Percentiles rank a stretch among this genome's conserved stretches.
Evolutionary conservation across 176 grass and related monocot species (phyloP).

Genomic region (Musa schizocarpa): DNA sequence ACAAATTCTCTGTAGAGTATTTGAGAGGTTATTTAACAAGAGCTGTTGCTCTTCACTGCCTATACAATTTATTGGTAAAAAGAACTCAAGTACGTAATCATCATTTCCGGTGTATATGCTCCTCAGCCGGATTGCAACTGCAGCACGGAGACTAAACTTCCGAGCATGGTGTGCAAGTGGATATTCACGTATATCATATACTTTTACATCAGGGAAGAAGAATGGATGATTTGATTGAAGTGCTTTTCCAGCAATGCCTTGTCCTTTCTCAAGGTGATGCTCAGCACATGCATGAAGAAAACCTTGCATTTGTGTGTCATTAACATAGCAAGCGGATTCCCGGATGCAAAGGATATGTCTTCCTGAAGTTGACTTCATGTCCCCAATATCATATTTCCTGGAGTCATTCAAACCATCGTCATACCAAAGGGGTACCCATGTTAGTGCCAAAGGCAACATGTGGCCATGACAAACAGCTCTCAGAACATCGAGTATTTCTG

Average conservation of each 20-base stretch:
- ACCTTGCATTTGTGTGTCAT: slow-evolving; percentile 34
- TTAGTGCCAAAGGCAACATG: slow-evolving; percentile 25
- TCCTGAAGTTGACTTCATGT: not conserved
- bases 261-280: slow-evolving; percentile 30
- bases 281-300: slow-evolving; percentile 43
- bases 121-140: slow-evolving; percentile 44
- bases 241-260: slow-evolving; percentile 58
- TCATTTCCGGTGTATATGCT: slow-evolving; percentile 38
- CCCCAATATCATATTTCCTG: not conserved
- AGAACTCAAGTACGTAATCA: slow-evolving; percentile 66
- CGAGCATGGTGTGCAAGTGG: slow-evolving; percentile 52
- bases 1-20: slow-evolving; percentile 39
- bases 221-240: slow-evolving; percentile 38
- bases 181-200: slow-evolving; percentile 30
- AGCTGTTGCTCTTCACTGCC: slow-evolving; percentile 38
- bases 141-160: slow-evolving; percentile 44
- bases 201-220: slow-evolving; percentile 47
- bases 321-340: slow-evolving; percentile 36
- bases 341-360: slow-evolving; percentile 2
- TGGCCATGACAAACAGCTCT: slow-evolving; percentile 23
- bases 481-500: slow-evolving; percentile 20
- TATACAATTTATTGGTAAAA: slow-evolving; percentile 45
- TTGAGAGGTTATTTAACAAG: slow-evolving; percentile 36
- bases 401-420: not conserved
- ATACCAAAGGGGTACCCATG: slow-evolving; percentile 16